phyloP scores from a whole-genome alignment of 2,329 filamentous ascomycete genomes.

The Immersiporthe knoxdaviesiana region DNA sequence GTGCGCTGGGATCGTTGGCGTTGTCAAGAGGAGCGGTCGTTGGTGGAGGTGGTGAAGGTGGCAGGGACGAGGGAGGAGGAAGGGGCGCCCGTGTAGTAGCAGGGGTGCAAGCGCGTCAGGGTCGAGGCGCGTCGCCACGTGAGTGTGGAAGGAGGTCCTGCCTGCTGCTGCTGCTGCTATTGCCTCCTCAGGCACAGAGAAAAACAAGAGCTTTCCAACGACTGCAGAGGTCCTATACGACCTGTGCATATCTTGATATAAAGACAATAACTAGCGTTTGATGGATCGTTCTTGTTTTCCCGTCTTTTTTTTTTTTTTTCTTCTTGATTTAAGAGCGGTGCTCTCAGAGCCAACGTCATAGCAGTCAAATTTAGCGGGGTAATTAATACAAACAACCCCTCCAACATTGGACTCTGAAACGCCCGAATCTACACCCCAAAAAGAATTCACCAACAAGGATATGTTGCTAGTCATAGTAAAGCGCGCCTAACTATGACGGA shows the following conservation, averaged over 20 bases:
- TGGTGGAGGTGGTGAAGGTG: not conserved
- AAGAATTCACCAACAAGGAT: no score
- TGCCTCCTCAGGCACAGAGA: not conserved
- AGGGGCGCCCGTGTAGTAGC: no score
- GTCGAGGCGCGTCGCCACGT: constrained; percentile 13
- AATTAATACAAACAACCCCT: no score
- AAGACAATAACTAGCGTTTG: not conserved
- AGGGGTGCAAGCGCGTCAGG: constrained; percentile 6
- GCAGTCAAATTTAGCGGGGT: no score
- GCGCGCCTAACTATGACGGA: no score
- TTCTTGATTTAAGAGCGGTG: no score
- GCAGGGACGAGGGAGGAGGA: not conserved
- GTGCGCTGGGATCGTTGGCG: not conserved
- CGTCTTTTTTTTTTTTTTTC: no score
- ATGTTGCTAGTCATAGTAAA: no score
- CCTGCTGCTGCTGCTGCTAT: not conserved
- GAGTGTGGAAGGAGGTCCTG: not conserved
- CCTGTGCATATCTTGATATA: not conserved
- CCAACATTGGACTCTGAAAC: not conserved
- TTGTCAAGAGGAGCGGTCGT: not conserved
- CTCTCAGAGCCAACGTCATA: no score
- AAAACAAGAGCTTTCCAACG: not conserved
- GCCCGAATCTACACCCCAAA: no score
- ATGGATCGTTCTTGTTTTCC: no score
- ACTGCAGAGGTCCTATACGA: not conserved